Evolutionary conservation across 805 yeast species (phyloP).

Genomic region (Myxozyma neotropica): DNA sequence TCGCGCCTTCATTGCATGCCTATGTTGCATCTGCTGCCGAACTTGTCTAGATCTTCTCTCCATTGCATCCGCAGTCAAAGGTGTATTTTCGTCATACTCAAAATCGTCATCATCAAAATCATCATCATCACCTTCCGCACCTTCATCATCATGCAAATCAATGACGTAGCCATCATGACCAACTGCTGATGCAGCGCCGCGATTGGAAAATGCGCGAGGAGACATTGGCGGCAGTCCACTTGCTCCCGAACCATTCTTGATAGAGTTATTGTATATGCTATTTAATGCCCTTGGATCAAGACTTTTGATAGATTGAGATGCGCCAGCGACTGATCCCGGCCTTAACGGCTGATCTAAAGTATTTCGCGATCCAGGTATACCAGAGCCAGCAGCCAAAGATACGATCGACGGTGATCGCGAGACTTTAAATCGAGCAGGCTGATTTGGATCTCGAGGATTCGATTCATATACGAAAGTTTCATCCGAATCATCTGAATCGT

Average conservation of each 20-base stretch:
- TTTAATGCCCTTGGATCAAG: constrained; percentile 19
- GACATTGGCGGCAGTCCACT: constrained; percentile 2
- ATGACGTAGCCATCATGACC: constrained; percentile 45
- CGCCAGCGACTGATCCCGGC: background rate
- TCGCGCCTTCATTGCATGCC: background rate
- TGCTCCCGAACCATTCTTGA: background rate
- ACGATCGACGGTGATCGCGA: background rate
- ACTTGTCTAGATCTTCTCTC: background rate
- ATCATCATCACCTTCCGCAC: constrained; percentile 40
- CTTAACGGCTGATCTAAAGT: background rate
- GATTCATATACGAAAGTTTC: constrained; percentile 95
- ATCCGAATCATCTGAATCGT: constrained; percentile 82
- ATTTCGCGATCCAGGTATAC: constrained; percentile 10
- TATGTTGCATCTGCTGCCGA: background rate
- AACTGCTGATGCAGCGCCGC: constrained; percentile 55
- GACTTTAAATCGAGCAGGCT: constrained; percentile 4
- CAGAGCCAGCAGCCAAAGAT: constrained; percentile 6
- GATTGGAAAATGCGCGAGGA: constrained; percentile 45
- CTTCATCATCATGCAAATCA: constrained; percentile 44
- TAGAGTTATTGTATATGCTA: constrained; percentile 44
- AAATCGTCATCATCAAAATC: constrained; percentile 55
- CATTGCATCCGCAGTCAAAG: constrained; percentile 28
- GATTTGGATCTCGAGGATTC: constrained; percentile 36
- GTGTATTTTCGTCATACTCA: constrained; percentile 43
- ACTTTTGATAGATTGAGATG: background rate